A percentile compares a stretch with the other conserved stretches of the same genome.
These are phyloP conservation scores for Trametes coccinea DNA, from an alignment of 768 basidiomycete genomes.

Conservation along the genomic window DNA sequence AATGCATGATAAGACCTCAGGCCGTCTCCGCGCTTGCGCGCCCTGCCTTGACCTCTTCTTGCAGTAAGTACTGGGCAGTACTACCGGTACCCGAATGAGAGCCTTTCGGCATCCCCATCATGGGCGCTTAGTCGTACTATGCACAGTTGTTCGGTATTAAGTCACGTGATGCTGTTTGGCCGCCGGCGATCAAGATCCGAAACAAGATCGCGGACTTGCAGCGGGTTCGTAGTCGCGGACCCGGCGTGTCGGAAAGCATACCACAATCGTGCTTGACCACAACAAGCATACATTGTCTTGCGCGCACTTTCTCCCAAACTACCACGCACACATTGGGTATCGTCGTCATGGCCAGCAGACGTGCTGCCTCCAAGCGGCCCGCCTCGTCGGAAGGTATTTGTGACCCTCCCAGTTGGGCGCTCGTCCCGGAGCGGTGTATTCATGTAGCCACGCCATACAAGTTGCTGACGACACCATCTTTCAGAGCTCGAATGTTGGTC, in stretches of 20 bases:
- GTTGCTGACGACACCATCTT: slow-evolving; percentile 22
- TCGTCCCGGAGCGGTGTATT: neutral
- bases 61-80: too few species aligned
- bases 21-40: too few species aligned
- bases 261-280: slow-evolving; percentile 15
- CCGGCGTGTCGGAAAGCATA: slow-evolving; percentile 23
- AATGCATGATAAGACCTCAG: too few species aligned
- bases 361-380: slow-evolving; percentile 59
- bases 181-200: slow-evolving; percentile 16
- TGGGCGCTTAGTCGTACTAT: too few species aligned
- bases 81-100: too few species aligned
- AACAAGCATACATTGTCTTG: slow-evolving; percentile 4
- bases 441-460: slow-evolving; percentile 4
- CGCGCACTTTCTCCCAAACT: slow-evolving; percentile 5
- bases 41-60: too few species aligned
- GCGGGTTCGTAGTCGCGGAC: slow-evolving; percentile 19
- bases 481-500: slow-evolving; percentile 79
- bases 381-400: slow-evolving; percentile 75
- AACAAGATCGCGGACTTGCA: slow-evolving; percentile 20
- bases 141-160: neutral
- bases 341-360: slow-evolving; percentile 61
- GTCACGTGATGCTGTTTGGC: slow-evolving; percentile 7
- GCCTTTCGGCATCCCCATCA: too few species aligned
- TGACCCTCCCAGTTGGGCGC: neutral
- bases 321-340: slow-evolving; percentile 1